Conservation (phyloP, 2,329 filamentous ascomycete genomes). For the Graphilbum fragrans region DNA sequence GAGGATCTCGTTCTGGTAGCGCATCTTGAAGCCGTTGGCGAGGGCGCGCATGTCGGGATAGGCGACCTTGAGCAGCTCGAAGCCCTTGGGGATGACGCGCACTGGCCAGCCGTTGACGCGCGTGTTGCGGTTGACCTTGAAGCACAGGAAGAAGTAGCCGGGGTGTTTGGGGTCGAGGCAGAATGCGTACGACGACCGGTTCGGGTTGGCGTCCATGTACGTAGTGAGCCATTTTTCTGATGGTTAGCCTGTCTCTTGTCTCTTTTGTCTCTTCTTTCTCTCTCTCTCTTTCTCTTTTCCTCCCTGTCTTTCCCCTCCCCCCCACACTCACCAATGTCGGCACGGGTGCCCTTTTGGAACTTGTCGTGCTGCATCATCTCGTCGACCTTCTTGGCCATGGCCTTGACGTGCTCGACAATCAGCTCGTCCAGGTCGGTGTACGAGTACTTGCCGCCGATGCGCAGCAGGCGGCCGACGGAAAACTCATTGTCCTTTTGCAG, state of each 20-base stretch:
- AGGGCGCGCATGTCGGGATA: constrained; percentile 93
- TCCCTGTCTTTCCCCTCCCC: no score
- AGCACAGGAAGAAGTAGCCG: constrained; percentile 91
- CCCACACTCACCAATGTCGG: constrained; percentile 80
- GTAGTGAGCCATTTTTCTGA: constrained; percentile 90
- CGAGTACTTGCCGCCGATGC: constrained; percentile 76
- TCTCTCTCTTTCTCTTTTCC: no score
- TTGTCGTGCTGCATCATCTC: constrained; percentile 94
- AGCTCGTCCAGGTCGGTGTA: constrained; percentile 96
- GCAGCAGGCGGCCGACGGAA: constrained; percentile 74
- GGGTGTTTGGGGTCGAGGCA: constrained; percentile 87
- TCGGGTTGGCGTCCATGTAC: constrained; percentile 92
- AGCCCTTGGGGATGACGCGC: constrained; percentile 85
- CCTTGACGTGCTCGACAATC: constrained; percentile 93
- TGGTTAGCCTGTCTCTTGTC: no score
- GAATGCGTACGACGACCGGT: constrained; percentile 87
- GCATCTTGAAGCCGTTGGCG: constrained; percentile 93
- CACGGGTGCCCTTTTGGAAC: constrained; percentile 70
- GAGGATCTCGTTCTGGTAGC: constrained; percentile 54
- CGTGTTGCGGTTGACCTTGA: constrained; percentile 75
- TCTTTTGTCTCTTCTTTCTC: no score
- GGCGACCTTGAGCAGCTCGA: constrained; percentile 74
- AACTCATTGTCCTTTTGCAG: constrained; percentile 96
- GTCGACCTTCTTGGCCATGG: constrained; percentile 95
- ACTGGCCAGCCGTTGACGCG: constrained; percentile 70